Evolutionary conservation across 2,329 filamentous ascomycete species (phyloP), one percentile per base, ranked within the genome.

Genomic region (Fusarium brevicatenulatum): DNA sequence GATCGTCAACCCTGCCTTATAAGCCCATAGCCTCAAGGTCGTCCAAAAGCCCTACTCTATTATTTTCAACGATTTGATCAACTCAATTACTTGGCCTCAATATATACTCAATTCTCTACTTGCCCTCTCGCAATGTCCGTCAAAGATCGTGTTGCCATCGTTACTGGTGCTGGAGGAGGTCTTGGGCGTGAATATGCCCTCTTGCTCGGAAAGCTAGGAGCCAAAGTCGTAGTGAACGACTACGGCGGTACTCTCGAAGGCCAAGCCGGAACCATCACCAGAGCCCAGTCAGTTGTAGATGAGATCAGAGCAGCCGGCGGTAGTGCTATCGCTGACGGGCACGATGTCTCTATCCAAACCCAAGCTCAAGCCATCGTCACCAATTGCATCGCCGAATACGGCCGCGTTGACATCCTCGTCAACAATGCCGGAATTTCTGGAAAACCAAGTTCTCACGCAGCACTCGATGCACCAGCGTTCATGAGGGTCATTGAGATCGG

Each of bases 341-440:
- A 34, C 30, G 47, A 50, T 4, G 47, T 50, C 10, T 50, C 47
- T 18, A 3, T 50, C 3, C 28, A 50, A 5, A 9, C 30, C 15
- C 28, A 49, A n/a, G 46, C 46, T 32, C 46, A 49, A 32, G 28
- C 28, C 28, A 49, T 49, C 4, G 28, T 49, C 21, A 15, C 28
- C 21, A 18, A 32, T 18, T 49, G 46, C 4, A 1, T 49, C 15
- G 21, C 28, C 3, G 7, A 34, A 9, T 50, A 23, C 16, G 47
- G 21, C 15, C 47, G 47, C 9, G 47, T 50, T 23, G 47, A 50
- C 8, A 50, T 50, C 7, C 47, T 50, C 9, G 40, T 70, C 50
- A 71, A 71, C 23, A 71, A 71, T 25, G 69, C 69, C 7, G 67
- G 67, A 2, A 67, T 55, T 9, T 58, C 63, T 13, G 67, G 67